These are phyloP conservation scores for Globisporangium acanthophoron DNA, from an alignment of 352 stramenopile species.

Conservation along the genomic window DNA sequence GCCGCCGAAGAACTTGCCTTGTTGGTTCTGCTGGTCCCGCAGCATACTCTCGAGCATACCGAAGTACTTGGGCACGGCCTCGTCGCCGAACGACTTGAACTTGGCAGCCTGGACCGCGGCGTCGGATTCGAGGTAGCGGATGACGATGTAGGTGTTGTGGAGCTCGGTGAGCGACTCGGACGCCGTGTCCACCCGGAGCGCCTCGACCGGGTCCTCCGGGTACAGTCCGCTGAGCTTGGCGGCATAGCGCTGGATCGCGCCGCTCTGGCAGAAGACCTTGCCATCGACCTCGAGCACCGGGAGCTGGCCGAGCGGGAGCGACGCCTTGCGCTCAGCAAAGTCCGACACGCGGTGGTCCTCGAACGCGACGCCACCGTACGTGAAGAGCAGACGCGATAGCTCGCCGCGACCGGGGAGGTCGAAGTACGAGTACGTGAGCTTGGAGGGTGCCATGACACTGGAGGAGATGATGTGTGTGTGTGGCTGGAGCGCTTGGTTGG, in stretches of 20 bases:
- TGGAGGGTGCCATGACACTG: no score
- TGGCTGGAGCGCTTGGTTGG: no score
- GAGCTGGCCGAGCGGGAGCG: slow-evolving; percentile 36
- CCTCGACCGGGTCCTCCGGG: slow-evolving; percentile 19
- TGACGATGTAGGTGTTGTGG: slow-evolving; percentile 9
- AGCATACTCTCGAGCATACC: slow-evolving; percentile 18
- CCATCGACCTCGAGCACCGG: slow-evolving; percentile 33
- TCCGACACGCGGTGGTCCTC: slow-evolving; percentile 23
- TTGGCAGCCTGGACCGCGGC: slow-evolving; percentile 33
- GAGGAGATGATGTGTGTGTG: no score
- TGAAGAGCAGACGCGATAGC: slow-evolving; percentile 41
- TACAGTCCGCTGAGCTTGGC: slow-evolving; percentile 31
- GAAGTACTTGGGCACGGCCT: no score
- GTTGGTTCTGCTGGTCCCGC: no score
- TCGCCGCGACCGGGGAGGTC: slow-evolving; percentile 43
- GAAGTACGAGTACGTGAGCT: slow-evolving; percentile 50
- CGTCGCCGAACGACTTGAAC: slow-evolving; percentile 20
- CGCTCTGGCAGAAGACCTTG: slow-evolving; percentile 27
- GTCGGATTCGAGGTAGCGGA: slow-evolving; percentile 27
- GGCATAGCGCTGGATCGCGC: slow-evolving; percentile 37
- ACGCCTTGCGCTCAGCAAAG: slow-evolving; percentile 16
- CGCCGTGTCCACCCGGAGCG: slow-evolving; percentile 22
- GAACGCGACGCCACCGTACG: slow-evolving; percentile 33
- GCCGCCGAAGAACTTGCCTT: slow-evolving; percentile 39
- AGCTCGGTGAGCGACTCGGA: slow-evolving; percentile 14